phyloP scores from a whole-genome alignment of 2,329 filamentous ascomycete genomes.

The Chalara sp. region DNA sequence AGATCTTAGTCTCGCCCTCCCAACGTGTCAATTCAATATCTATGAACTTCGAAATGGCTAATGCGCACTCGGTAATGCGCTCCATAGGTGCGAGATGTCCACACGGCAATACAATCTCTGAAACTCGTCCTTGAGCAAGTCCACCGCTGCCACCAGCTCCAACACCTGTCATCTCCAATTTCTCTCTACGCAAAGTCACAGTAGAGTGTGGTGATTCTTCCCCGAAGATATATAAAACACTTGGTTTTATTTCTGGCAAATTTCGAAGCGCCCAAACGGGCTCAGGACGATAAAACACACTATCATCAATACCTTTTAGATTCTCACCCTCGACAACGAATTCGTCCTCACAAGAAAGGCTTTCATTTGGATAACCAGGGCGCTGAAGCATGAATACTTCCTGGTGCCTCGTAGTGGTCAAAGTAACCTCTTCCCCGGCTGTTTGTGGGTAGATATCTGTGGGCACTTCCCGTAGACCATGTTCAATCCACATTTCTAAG shows the following conservation, averaged over 20 bases:
- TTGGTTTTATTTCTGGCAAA: constrained; percentile 44
- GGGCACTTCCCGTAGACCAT: constrained; percentile 57
- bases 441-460: constrained; percentile 4
- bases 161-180: constrained; percentile 52
- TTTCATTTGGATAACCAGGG: neutral
- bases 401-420: neutral
- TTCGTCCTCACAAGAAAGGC: neutral
- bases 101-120: neutral
- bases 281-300: neutral
- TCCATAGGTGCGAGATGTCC: neutral
- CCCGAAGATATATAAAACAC: constrained; percentile 62
- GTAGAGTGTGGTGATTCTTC: constrained; percentile 47
- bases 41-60: neutral
- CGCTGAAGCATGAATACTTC: neutral
- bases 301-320: neutral
- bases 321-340: neutral
- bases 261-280: neutral
- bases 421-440: neutral
- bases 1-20: neutral
- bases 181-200: constrained; percentile 43
- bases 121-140: constrained; percentile 52
- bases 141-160: constrained; percentile 62
- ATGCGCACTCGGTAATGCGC: neutral
- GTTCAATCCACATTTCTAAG: constrained; percentile 60
- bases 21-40: neutral